Evolutionary conservation across 306 rosid genomes (phyloP).

Genomic region (Malus asiatica): DNA sequence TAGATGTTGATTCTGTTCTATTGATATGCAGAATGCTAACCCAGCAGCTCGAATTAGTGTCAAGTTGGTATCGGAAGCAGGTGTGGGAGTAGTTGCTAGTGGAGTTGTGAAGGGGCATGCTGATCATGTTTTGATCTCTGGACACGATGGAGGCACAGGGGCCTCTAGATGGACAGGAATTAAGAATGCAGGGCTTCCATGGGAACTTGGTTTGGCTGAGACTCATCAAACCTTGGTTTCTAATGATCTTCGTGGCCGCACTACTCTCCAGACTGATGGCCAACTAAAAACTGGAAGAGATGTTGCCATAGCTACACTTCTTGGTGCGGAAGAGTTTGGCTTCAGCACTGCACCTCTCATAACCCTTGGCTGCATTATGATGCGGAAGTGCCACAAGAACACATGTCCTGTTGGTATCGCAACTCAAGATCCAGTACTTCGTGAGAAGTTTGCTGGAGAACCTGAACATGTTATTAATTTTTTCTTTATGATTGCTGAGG

Average conservation of each 20-base stretch:
- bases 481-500: slow-evolving; percentile 96
- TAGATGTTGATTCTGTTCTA: slow-evolving; percentile 2
- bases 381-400: slow-evolving; percentile 98
- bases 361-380: slow-evolving; percentile 98
- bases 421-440: slow-evolving; percentile 97
- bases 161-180: slow-evolving; percentile 99
- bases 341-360: slow-evolving; percentile 99
- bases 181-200: slow-evolving; percentile 97
- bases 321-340: slow-evolving; percentile 98
- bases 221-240: slow-evolving; percentile 98
- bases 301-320: slow-evolving; percentile 95
- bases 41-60: slow-evolving; percentile 95
- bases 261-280: slow-evolving; percentile 96
- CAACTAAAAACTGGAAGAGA: slow-evolving; percentile 98
- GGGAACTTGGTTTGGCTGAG: slow-evolving; percentile 99
- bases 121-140: slow-evolving; percentile 90
- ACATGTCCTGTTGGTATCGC: slow-evolving; percentile 99
- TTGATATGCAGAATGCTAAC: slow-evolving; percentile 63
- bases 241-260: slow-evolving; percentile 93
- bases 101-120: slow-evolving; percentile 99
- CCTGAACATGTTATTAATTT: slow-evolving; percentile 97
- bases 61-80: slow-evolving; percentile 96
- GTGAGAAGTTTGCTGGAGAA: slow-evolving; percentile 99
- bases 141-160: slow-evolving; percentile 99
- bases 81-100: slow-evolving; percentile 98